A percentile compares a stretch with the other conserved stretches of the same genome.
Evolutionary conservation across 352 stramenopile genomes (phyloP).

Genomic region (Phytopythium litorale): DNA sequence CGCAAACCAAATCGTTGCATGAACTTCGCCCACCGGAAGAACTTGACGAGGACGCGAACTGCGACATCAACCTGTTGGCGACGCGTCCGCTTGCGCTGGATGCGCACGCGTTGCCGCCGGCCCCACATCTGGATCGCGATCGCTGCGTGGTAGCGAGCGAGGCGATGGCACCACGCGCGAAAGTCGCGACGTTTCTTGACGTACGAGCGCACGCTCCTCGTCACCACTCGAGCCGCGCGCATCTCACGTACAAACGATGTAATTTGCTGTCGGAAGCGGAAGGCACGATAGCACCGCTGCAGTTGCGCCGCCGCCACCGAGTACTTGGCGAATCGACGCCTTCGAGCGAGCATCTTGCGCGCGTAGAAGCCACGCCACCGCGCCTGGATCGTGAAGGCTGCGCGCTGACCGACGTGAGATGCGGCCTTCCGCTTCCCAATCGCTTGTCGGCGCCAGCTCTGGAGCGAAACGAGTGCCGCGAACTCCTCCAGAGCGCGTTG

Average conservation of each 20-base stretch:
- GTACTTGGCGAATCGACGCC: constrained; percentile 33
- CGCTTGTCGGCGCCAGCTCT: constrained; percentile 43
- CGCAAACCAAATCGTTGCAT: constrained; percentile 28
- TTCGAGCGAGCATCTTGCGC: constrained; percentile 36
- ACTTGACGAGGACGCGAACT: constrained; percentile 14
- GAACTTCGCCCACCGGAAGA: constrained; percentile 44
- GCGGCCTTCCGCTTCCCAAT: constrained; percentile 20
- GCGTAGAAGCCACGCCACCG: constrained; percentile 47
- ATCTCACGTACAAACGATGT: constrained; percentile 19
- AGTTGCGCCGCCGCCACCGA: constrained; percentile 21
- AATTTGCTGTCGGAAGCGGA: constrained; percentile 34
- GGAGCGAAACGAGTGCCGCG: constrained; percentile 40
- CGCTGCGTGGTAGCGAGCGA: constrained; percentile 52
- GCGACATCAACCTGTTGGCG: not conserved
- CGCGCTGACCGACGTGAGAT: constrained; percentile 21
- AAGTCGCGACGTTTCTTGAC: constrained; percentile 29
- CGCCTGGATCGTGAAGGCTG: constrained; percentile 33
- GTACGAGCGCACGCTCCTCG: constrained; percentile 29
- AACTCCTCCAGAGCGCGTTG: constrained; percentile 35
- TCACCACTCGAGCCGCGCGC: constrained; percentile 36
- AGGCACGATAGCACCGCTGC: constrained; percentile 35
- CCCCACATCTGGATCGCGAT: constrained; percentile 40
- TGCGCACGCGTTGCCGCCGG: constrained; percentile 8
- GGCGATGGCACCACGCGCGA: constrained; percentile 30
- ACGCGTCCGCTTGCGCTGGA: constrained; percentile 10